Conservation (phyloP, 2,329 filamentous ascomycete species). For the Fusarium ramigenum region DNA sequence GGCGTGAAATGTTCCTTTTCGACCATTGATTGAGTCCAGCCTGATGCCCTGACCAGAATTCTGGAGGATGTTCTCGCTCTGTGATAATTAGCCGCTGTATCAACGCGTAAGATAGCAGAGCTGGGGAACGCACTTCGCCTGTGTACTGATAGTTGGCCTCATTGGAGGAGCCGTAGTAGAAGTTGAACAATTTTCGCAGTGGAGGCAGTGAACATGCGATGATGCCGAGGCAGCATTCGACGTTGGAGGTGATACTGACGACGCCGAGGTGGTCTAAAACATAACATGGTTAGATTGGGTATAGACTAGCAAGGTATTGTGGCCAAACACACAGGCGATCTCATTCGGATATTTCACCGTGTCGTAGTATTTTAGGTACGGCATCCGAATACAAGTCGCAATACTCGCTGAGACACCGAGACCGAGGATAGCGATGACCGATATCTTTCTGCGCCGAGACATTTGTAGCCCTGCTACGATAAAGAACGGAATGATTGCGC, state of each 20-base stretch:
- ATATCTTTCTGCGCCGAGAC: conserved; percentile 6
- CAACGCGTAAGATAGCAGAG: too few relatives aligned
- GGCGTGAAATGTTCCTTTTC: neutral
- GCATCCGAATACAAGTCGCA: conserved; percentile 12
- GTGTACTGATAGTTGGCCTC: neutral
- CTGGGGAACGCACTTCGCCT: neutral
- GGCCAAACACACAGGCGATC: neutral
- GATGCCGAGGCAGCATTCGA: conserved; percentile 11
- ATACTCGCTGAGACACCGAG: conserved; percentile 2
- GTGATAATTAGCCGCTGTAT: neutral
- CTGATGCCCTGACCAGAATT: neutral
- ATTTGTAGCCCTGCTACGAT: conserved; percentile 1
- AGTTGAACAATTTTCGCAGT: neutral
- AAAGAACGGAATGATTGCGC: conserved; percentile 1
- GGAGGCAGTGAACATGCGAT: conserved; percentile 6
- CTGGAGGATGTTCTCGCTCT: neutral
- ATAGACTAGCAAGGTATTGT: too few relatives aligned
- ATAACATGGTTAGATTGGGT: too few relatives aligned
- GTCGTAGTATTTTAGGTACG: conserved; percentile 14
- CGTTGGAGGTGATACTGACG: conserved; percentile 11
- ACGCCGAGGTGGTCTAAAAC: conserved; percentile 9
- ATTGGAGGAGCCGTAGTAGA: conserved; percentile 7
- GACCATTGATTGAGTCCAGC: neutral
- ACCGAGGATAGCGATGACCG: conserved; percentile 3
- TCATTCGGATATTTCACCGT: neutral